Base-by-base conservation (phyloP, 1,284 basidiomycete species). In the Chalciporus sp. region DNA sequence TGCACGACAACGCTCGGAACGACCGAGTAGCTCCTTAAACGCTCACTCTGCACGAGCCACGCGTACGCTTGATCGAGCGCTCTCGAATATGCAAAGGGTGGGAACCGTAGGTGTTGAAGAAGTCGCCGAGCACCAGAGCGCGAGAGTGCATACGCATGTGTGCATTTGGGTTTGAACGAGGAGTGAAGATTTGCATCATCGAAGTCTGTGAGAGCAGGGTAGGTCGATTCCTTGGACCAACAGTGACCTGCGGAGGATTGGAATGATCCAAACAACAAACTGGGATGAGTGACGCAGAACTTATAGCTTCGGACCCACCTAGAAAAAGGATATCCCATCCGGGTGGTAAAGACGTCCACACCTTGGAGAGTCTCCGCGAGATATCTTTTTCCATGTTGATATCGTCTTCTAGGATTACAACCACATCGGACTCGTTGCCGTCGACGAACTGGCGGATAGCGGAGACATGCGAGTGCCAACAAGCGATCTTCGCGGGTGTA, bases 321-420 rank as follows among this genome's bases (percentile, higher is more conserved):
- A 93, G 71, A 59, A 88, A 87, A 37, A 91, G 77, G 23, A 91
- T 79, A 58, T 92, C 89, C 90, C 90, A 93, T 19, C 80, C 77
- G 0, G 43, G 44, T 2, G 90, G 88, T 17, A 93, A 63, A 4
- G 71, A 64, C 1, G 62, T 53, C 85, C 87, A 89, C 44, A 91
- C 65, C 6, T 62, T 60, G 33, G 61, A 63, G 48, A 92, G 69
- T 39, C 82, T 75, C 11, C 65, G 51, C 14, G 76, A 69, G 9
- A 90, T 77, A 61, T 92, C 85, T 53, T 73, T 77, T 70, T 93
- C 88, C 77, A 90, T 82, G 65, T 93, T 87, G 14, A 93, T 73
- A 57, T 92, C 90, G 65, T 93, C 91, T 71, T 93, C 90, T 17
- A 92, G 72, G 17, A 93, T 76, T 14, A 92, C 64, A 0, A 74